Base-by-base conservation (phyloP, 352 stramenopile genomes). In the Pythium pyrilobum region DNA sequence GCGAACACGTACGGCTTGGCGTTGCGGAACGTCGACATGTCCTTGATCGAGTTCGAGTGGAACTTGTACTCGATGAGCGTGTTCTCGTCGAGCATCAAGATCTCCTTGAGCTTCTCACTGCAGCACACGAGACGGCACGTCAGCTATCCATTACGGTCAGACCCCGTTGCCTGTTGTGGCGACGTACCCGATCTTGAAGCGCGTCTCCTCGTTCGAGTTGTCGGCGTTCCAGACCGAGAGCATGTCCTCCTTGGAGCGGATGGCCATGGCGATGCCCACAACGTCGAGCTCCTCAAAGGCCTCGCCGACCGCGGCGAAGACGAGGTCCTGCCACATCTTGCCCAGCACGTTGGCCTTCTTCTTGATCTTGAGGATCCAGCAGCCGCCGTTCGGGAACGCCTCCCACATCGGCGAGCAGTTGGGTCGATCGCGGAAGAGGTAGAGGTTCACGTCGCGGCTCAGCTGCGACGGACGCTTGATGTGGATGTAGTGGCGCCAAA, bases 41-140 rank as follows among this genome's bases (percentile, higher is more conserved):
- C 90, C 49, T 88, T 76, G 65, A 97, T 93, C 65, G 81, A 94
- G 67, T 95, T 90, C 29, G 87, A 72, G 72, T 97, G 88, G 66
- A 96, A 92, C 72, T 97, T 97, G 81, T 97, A 97, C 73, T 97
- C 90, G 51, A 97, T 95, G 52, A 97, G 76, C 56, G 90, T 97
- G 66, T 95, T 96, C 36, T 89, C 87, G 69, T 97, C 90, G 34
- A 97, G 75, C 77, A 96, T 95, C 42, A 97, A 72, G 52, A 97
- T 94, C 69, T 96, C 82, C 74, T 97, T 97, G 44, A 97, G 84
- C 67, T 95, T 96, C 66, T 97, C 88, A 49, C 88, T 54, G 23
- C 34, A n/a, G 4, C n/a, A n/a, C n/a, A n/a, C n/a, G 5, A 42
- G 24, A 12, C 21, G 18, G 38, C 21, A 13, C 4, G 9, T 23